Conservation (phyloP, 2,329 filamentous ascomycete species). For the Diatrype stigma region DNA sequence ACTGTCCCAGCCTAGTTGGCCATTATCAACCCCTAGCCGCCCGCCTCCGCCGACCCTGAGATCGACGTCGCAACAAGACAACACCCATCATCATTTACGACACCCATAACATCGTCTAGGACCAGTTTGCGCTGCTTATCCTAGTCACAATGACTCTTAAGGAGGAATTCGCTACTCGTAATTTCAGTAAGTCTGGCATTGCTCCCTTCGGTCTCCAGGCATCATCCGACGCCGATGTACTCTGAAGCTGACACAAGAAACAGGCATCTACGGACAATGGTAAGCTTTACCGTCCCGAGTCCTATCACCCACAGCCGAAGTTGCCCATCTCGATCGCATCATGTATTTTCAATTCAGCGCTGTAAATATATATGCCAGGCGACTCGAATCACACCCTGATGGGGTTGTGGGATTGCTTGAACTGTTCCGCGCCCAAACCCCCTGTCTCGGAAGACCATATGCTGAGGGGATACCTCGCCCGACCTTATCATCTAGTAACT, state of each 20-base stretch:
- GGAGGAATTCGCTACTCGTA: slow-evolving; percentile 68
- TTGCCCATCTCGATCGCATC: neutral
- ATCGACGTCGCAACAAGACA: neutral
- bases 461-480: neutral
- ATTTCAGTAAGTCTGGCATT: slow-evolving; percentile 59
- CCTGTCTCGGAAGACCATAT: neutral
- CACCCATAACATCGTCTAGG: neutral
- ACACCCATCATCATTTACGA: neutral
- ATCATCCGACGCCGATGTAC: slow-evolving; percentile 3
- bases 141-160: slow-evolving; percentile 61
- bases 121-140: neutral
- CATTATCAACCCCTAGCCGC: neutral
- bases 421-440: neutral
- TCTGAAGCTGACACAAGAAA: slow-evolving; percentile 29
- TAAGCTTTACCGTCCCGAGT: slow-evolving; percentile 38
- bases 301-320: neutral
- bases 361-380: neutral
- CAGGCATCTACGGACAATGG: slow-evolving; percentile 75
- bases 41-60: neutral
- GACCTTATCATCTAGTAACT: slow-evolving; percentile 11
- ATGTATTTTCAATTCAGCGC: neutral
- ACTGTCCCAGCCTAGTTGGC: neutral
- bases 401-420: too few species aligned
- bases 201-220: neutral
- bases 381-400: neutral